These are phyloP conservation scores for Furcasterigmium furcatum DNA, from an alignment of 2,329 filamentous ascomycete genomes.

Conservation along the genomic window DNA sequence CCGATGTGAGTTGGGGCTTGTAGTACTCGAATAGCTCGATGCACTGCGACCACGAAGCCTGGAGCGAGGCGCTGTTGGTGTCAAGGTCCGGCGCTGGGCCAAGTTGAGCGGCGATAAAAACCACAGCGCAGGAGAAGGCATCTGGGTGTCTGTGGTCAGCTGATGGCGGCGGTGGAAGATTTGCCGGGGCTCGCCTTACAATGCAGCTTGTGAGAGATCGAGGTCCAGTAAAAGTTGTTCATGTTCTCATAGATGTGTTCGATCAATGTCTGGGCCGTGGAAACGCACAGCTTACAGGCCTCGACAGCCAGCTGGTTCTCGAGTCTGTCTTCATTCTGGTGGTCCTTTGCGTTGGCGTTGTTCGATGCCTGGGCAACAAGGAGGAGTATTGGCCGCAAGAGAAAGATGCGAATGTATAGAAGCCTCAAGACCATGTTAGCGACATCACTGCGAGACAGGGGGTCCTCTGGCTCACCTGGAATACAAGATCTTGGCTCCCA, in stretches of 20 bases:
- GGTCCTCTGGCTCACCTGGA: constrained; percentile 2
- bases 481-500: constrained; percentile 4
- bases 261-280: constrained; percentile 4
- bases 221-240: constrained; percentile 4
- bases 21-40: constrained; percentile 5
- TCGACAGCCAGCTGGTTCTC: neutral
- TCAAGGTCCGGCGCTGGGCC: neutral
- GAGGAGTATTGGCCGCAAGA: constrained; percentile 1
- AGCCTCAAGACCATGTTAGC: neutral
- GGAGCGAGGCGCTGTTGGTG: neutral
- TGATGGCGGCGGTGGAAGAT: neutral
- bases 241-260: constrained; percentile 5
- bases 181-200: neutral
- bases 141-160: neutral
- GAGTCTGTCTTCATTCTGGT: neutral
- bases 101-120: constrained; percentile 1
- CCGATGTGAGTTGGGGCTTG: constrained; percentile 3
- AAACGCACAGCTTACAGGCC: constrained; percentile 3
- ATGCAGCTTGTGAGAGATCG: constrained; percentile 6
- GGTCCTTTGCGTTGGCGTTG: neutral
- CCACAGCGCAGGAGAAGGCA: constrained; percentile 4
- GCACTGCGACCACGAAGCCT: constrained; percentile 2
- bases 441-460: no score
- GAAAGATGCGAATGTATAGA: constrained; percentile 5
- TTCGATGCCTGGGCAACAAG: constrained; percentile 1